phyloP scores from a whole-genome alignment of 176 grass and related monocot species.

The Oryza punctata region DNA sequence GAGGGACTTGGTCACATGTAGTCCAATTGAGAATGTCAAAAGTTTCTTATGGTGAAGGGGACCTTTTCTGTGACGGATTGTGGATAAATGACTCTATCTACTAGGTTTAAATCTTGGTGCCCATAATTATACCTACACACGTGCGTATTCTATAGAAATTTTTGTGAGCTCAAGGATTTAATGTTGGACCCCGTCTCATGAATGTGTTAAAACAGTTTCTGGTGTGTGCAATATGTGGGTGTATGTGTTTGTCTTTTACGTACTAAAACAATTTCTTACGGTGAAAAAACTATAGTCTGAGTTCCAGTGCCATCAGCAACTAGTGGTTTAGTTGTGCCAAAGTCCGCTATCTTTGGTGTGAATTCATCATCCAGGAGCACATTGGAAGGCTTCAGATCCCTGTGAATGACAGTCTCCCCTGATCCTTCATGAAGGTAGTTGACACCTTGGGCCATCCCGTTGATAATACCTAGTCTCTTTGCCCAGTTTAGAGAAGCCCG shows the following conservation, averaged over 20 bases:
- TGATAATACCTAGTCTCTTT: conserved; percentile 28
- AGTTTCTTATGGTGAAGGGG: no score
- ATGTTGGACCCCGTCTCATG: neutral
- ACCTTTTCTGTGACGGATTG: no score
- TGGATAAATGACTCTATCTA: no score
- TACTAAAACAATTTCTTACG: neutral
- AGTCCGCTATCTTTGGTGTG: conserved; percentile 42
- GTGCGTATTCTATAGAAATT: no score
- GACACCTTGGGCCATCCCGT: conserved; percentile 38
- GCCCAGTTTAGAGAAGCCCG: conserved; percentile 25
- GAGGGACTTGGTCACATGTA: no score
- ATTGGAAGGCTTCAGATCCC: conserved; percentile 33
- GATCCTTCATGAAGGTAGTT: conserved; percentile 44
- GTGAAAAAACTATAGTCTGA: neutral
- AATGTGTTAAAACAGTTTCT: neutral
- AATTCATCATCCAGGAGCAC: conserved; percentile 33
- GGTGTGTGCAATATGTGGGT: neutral
- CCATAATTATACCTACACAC: no score
- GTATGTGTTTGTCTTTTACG: no score
- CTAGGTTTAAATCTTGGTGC: no score
- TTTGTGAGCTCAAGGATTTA: no score
- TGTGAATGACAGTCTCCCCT: conserved; percentile 27
- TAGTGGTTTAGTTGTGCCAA: neutral
- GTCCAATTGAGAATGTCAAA: no score
- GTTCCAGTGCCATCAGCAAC: neutral